phyloP scores from a whole-genome alignment of 306 rosid species.

The Malus sieversii region DNA sequence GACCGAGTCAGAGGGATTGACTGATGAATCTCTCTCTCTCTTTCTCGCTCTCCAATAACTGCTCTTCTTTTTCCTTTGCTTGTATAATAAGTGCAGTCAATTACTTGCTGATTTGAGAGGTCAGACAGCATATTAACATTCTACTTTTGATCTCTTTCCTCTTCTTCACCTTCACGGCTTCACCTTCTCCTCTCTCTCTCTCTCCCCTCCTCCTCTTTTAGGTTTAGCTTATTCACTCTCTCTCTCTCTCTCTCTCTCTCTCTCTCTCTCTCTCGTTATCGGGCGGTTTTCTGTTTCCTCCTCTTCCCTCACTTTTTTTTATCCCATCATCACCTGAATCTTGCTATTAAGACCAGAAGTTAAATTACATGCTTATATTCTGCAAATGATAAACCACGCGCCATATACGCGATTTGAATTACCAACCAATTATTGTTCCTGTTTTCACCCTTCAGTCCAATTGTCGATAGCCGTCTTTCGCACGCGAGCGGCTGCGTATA shows the following conservation, averaged over 20 bases:
- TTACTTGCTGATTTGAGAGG: constrained; percentile 8
- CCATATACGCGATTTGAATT: not conserved
- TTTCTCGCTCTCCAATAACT: not conserved
- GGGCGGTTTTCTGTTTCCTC: constrained; percentile 15
- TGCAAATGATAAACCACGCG: constrained; percentile 1
- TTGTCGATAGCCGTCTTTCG: not conserved
- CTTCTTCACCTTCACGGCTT: not conserved
- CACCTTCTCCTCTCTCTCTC: not conserved
- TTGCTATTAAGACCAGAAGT: constrained; percentile 22
- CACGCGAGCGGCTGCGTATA: not conserved
- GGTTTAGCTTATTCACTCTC: not conserved
- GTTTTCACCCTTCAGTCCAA: not conserved
- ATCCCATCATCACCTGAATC: constrained; percentile 25
- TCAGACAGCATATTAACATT: constrained; percentile 1
- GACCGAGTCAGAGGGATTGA: constrained; percentile 13
- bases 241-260: not conserved
- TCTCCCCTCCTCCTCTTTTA: not conserved
- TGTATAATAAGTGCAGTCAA: constrained; percentile 19
- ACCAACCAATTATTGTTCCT: not conserved
- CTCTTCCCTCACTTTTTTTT: not conserved
- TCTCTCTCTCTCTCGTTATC: not conserved
- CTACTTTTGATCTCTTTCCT: not conserved
- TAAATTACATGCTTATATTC: not conserved
- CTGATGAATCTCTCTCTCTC: constrained; percentile 11
- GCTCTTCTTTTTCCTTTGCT: not conserved